Conservation (phyloP, 2,329 filamentous ascomycete genomes). For the Hymenoscyphus infarciens region DNA sequence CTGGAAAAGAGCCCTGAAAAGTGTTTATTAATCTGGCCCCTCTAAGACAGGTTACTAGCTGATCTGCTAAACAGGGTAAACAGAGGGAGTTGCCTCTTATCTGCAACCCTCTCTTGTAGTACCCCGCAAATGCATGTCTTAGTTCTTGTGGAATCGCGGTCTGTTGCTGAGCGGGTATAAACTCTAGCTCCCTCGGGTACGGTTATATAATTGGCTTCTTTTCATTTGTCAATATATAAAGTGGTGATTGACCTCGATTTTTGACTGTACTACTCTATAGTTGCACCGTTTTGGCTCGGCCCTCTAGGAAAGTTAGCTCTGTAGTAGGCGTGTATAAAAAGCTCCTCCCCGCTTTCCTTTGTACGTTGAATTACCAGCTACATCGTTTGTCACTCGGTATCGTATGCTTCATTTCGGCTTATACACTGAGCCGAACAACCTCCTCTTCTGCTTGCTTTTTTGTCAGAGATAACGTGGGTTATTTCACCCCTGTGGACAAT, state of each 20-base stretch:
- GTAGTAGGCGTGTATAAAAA: too few relatives aligned
- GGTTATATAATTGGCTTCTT: background rate
- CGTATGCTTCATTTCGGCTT: background rate
- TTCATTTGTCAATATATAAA: background rate
- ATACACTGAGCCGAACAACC: background rate
- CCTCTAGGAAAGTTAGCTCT: background rate
- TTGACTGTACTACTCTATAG: background rate
- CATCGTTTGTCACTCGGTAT: background rate
- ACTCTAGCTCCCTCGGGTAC: background rate
- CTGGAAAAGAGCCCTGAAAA: background rate
- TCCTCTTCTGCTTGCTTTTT: background rate
- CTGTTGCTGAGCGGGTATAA: background rate
- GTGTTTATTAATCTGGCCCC: background rate
- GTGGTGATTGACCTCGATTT: background rate
- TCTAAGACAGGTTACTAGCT: background rate
- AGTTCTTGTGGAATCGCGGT: background rate
- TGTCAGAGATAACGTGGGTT: background rate
- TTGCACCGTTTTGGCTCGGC: background rate
- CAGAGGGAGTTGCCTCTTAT: background rate
- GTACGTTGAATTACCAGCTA: background rate
- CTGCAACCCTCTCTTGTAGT: background rate
- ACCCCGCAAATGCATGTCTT: background rate
- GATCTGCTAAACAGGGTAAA: background rate
- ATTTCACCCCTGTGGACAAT: background rate
- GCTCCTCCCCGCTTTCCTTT: too few relatives aligned